These are phyloP conservation scores for Ophiorrhiza pumila DNA, from an alignment of 257 asterid species.

Conservation along the genomic window DNA sequence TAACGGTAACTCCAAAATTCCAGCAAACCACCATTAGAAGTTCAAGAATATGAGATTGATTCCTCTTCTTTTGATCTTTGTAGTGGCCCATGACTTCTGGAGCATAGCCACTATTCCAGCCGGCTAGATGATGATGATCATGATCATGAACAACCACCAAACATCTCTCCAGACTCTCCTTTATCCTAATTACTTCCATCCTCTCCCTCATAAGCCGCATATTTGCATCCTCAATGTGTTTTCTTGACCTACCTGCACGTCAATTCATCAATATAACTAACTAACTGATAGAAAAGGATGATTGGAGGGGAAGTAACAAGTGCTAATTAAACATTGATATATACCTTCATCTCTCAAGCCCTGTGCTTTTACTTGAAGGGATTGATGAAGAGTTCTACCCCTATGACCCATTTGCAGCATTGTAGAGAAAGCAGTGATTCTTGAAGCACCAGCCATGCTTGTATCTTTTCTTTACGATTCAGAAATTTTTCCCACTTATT, in stretches of 20 bases:
- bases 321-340: too few species aligned
- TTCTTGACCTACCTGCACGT: slow-evolving; percentile 36
- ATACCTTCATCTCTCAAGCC: slow-evolving; percentile 39
- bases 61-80: slow-evolving; percentile 7
- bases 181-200: slow-evolving; percentile 37
- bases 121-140: slow-evolving; percentile 18
- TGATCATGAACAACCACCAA: slow-evolving; percentile 7
- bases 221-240: slow-evolving; percentile 39
- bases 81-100: not conserved
- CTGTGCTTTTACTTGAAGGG: slow-evolving; percentile 32
- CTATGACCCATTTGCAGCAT: not conserved
- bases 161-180: slow-evolving; percentile 44
- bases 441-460: slow-evolving; percentile 21
- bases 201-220: slow-evolving; percentile 39
- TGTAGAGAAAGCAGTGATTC: slow-evolving; percentile 5
- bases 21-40: slow-evolving; percentile 25
- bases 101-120: slow-evolving; percentile 34
- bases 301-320: too few species aligned
- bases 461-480: not conserved
- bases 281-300: too few species aligned
- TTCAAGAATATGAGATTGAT: slow-evolving; percentile 21
- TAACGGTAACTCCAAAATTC: slow-evolving; percentile 42
- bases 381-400: not conserved
- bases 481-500: not conserved
- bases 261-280: too few species aligned